Conservation (phyloP, 768 basidiomycete species). For the Pholiota molesta region DNA sequence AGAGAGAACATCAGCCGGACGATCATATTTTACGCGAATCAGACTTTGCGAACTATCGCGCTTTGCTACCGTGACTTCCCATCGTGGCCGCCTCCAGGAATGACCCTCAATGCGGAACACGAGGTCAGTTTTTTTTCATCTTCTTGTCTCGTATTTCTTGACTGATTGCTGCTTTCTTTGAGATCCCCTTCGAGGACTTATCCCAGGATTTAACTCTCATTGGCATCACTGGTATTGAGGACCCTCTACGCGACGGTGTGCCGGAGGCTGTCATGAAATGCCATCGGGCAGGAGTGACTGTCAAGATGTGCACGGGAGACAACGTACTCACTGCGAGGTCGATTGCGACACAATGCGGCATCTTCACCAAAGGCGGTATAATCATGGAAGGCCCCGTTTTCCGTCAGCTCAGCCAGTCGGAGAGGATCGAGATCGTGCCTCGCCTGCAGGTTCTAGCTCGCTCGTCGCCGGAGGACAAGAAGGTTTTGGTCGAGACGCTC, state of each 20-base stretch:
- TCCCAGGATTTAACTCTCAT: slow-evolving; percentile 80
- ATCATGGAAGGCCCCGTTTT: slow-evolving; percentile 99
- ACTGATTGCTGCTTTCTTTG: slow-evolving; percentile 13
- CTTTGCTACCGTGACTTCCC: slow-evolving; percentile 90
- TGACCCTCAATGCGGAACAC: slow-evolving; percentile 41
- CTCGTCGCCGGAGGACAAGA: slow-evolving; percentile 97
- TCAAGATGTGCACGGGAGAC: slow-evolving; percentile 99
- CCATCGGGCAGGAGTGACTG: slow-evolving; percentile 83
- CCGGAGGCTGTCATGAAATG: slow-evolving; percentile 88
- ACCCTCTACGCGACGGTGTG: slow-evolving; percentile 91
- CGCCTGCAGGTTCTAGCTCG: slow-evolving; percentile 95
- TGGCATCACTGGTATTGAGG: slow-evolving; percentile 93
- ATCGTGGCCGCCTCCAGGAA: slow-evolving; percentile 76
- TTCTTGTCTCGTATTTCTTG: slow-evolving; percentile 9
- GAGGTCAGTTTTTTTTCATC: slow-evolving; percentile 46
- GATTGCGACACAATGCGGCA: slow-evolving; percentile 95
- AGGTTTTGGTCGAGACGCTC: slow-evolving; percentile 86
- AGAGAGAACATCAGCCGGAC: slow-evolving; percentile 87
- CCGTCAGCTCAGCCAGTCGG: slow-evolving; percentile 68
- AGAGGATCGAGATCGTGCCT: slow-evolving; percentile 84
- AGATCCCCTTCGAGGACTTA: slow-evolving; percentile 74
- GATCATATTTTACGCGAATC: slow-evolving; percentile 98
- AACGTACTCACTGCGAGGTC: slow-evolving; percentile 96
- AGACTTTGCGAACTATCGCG: slow-evolving; percentile 92
- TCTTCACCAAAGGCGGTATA: slow-evolving; percentile 90